Evolutionary conservation across 2,329 filamentous ascomycete genomes (phyloP).

Genomic region (Orbilia brochopaga): DNA sequence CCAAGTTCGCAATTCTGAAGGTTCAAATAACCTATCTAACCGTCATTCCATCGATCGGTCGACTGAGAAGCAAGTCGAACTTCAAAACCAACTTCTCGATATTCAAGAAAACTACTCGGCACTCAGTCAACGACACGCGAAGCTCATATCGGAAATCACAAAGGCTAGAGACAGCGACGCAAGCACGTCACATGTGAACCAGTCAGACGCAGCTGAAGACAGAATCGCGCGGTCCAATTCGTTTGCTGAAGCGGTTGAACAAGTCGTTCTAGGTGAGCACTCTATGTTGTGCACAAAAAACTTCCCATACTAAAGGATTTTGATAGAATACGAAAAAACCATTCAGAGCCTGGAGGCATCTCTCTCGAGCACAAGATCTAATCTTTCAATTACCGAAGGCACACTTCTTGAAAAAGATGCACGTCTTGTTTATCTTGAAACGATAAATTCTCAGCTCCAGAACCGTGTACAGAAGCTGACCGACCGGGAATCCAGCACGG

Average conservation of each 20-base stretch:
- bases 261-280: conserved; percentile 72
- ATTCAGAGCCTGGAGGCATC: conserved; percentile 93
- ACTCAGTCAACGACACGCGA: conserved; percentile 90
- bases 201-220: conserved; percentile 77
- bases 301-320: too few relatives aligned
- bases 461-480: conserved; percentile 87
- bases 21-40: conserved; percentile 72
- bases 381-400: conserved; percentile 83
- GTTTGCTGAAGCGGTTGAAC: conserved; percentile 93
- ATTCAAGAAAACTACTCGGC: conserved; percentile 92
- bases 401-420: conserved; percentile 89
- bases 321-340: conserved; percentile 89
- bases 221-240: conserved; percentile 92
- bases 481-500: conserved; percentile 88
- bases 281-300: background rate
- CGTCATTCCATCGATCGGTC: conserved; percentile 62
- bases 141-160: conserved; percentile 89
- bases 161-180: conserved; percentile 76
- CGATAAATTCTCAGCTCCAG: conserved; percentile 87
- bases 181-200: conserved; percentile 65
- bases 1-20: conserved; percentile 85
- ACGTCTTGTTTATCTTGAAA: conserved; percentile 90
- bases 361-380: conserved; percentile 82
- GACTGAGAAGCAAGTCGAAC: conserved; percentile 82
- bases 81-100: conserved; percentile 93